phyloP scores from a whole-genome alignment of 164 flowering plant genomes.

The grape (Vitis vinifera) region ASM3070453v1 NC_081815.1:1902001-1902500 shows the following conservation, averaged over 20 bases:
- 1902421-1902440: slow-evolving; percentile 46
- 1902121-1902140: slow-evolving; percentile 58
- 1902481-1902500: slow-evolving; percentile 51
- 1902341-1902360: slow-evolving; percentile 61
- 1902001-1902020: not conserved
- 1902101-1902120: slow-evolving; percentile 67
- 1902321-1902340: slow-evolving; percentile 67
- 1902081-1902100: slow-evolving; percentile 63
- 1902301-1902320: slow-evolving; percentile 13
- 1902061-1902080: slow-evolving; percentile 66
- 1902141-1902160: slow-evolving; percentile 30
- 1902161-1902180: slow-evolving; percentile 48
- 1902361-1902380: slow-evolving; percentile 61
- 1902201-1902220: slow-evolving; percentile 19
- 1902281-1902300: not conserved
- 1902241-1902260: slow-evolving; percentile 21
- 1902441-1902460: slow-evolving; percentile 29
- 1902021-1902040: too few relatives aligned
- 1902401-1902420: slow-evolving; percentile 31
- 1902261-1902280: not conserved
- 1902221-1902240: slow-evolving; percentile 24
- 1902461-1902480: slow-evolving; percentile 84
- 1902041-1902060: slow-evolving; percentile 39
- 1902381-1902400: slow-evolving; percentile 46
- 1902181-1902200: slow-evolving; percentile 56